Evolutionary conservation across 1,139 yeast species (phyloP).

Genomic region (Scheffersomyces illinoinensis): DNA sequence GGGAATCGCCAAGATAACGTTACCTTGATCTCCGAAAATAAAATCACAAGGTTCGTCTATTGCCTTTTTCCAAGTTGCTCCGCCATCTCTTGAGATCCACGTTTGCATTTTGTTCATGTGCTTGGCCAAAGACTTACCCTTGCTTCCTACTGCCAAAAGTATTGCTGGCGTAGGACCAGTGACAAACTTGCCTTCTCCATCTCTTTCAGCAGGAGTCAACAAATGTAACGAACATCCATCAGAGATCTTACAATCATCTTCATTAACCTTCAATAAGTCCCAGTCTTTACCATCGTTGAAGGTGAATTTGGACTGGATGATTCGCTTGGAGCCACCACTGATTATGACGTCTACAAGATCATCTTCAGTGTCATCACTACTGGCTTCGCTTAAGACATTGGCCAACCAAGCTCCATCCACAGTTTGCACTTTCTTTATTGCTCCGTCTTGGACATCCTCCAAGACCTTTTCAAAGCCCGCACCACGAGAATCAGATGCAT

Average conservation of each 20-base stretch:
- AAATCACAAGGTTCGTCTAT: slow-evolving; percentile 56
- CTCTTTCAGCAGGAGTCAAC: slow-evolving; percentile 47
- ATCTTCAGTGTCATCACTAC: slow-evolving; percentile 11
- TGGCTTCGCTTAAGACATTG: slow-evolving; percentile 33
- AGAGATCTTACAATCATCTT: slow-evolving; percentile 46
- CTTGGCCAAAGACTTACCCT: slow-evolving; percentile 36
- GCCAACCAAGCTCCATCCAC: slow-evolving; percentile 74
- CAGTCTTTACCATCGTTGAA: slow-evolving; percentile 69
- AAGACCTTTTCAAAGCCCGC: slow-evolving; percentile 49
- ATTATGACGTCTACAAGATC: slow-evolving; percentile 28
- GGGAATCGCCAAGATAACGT: slow-evolving; percentile 65
- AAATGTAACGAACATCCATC: slow-evolving; percentile 60
- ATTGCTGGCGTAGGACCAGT: slow-evolving; percentile 76
- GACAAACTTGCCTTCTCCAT: slow-evolving; percentile 57
- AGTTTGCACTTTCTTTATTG: slow-evolving; percentile 54
- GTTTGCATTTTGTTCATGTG: slow-evolving; percentile 40
- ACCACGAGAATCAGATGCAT: slow-evolving; percentile 67
- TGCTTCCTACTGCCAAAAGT: slow-evolving; percentile 58
- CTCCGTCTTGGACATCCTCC: slow-evolving; percentile 43
- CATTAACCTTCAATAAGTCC: slow-evolving; percentile 48
- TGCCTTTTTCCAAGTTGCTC: slow-evolving; percentile 64
- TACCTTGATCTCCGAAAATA: slow-evolving; percentile 81
- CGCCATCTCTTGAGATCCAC: slow-evolving; percentile 77
- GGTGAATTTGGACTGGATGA: slow-evolving; percentile 39
- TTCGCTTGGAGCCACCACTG: slow-evolving; percentile 23